Percentiles rank a stretch among this genome's conserved stretches.
These are phyloP conservation scores for Kwoniella shandongensis DNA, from an alignment of 768 basidiomycete species.

Conservation along the genomic window DNA sequence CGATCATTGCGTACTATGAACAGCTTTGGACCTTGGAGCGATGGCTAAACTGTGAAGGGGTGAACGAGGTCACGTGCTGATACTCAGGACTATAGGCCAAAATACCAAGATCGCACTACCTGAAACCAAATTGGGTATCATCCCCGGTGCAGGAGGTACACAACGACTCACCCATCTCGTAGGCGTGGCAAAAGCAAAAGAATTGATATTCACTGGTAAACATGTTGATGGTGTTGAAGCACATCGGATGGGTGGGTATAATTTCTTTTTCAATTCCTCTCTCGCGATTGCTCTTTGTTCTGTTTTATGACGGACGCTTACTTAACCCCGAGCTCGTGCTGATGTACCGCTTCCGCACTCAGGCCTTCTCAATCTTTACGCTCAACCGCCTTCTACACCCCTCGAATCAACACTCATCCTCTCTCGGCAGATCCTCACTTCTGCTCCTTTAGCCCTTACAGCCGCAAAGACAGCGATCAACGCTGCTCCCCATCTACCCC, in stretches of 20 bases:
- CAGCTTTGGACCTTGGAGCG: not conserved
- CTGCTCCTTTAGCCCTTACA: constrained; percentile 77
- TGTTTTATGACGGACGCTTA: not conserved
- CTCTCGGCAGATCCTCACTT: constrained; percentile 36
- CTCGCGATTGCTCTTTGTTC: not conserved
- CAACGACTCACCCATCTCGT: constrained; percentile 80
- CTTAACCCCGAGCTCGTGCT: not conserved
- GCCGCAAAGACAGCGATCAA: constrained; percentile 85
- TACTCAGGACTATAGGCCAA: no score
- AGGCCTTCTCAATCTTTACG: constrained; percentile 36
- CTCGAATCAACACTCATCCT: constrained; percentile 26
- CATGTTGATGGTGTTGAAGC: constrained; percentile 78
- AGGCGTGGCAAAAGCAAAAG: constrained; percentile 92
- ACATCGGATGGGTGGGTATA: constrained; percentile 53
- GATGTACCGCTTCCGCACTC: not conserved
- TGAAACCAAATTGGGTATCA: constrained; percentile 90
- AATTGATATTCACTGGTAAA: constrained; percentile 83
- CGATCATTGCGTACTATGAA: no score
- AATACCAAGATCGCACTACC: constrained; percentile 80
- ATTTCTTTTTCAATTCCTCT: not conserved
- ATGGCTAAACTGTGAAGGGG: no score
- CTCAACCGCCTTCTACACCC: constrained; percentile 22
- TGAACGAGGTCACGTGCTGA: no score
- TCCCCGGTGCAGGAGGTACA: constrained; percentile 91
- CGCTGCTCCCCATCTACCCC: constrained; percentile 70